phyloP scores from a whole-genome alignment of 2,329 filamentous ascomycete species.

The Beauveria rudraprayagi region DNA sequence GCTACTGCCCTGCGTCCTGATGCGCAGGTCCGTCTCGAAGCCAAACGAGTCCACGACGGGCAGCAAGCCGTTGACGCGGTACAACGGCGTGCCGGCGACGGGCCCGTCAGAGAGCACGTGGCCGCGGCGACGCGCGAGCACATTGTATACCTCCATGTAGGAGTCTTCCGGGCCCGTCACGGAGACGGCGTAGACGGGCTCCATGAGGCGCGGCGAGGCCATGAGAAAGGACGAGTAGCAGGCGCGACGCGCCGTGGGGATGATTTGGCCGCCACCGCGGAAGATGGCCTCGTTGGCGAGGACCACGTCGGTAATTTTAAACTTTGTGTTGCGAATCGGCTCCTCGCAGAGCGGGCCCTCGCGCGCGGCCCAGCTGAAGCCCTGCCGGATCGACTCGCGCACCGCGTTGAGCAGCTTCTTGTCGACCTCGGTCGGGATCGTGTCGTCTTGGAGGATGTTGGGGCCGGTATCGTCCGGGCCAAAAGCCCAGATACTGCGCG shows the following conservation, averaged over 20 bases:
- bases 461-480: slow-evolving; percentile 90
- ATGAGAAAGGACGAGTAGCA: slow-evolving; percentile 96
- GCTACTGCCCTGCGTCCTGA: slow-evolving; percentile 89
- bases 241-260: slow-evolving; percentile 84
- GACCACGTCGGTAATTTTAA: slow-evolving; percentile 86
- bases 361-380: slow-evolving; percentile 91
- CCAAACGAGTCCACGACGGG: slow-evolving; percentile 97
- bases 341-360: slow-evolving; percentile 98
- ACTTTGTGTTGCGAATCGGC: slow-evolving; percentile 96
- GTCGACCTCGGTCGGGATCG: slow-evolving; percentile 86
- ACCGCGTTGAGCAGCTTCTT: slow-evolving; percentile 83
- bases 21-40: slow-evolving; percentile 93
- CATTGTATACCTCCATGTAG: slow-evolving; percentile 83
- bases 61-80: slow-evolving; percentile 81
- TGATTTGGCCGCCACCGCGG: slow-evolving; percentile 92
- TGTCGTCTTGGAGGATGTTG: slow-evolving; percentile 96
- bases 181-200: slow-evolving; percentile 85
- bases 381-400: slow-evolving; percentile 87
- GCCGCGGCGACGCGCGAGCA: slow-evolving; percentile 77
- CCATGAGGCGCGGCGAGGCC: slow-evolving; percentile 93
- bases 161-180: slow-evolving; percentile 90
- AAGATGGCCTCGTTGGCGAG: slow-evolving; percentile 88
- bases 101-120: slow-evolving; percentile 93
- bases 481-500: slow-evolving; percentile 96
- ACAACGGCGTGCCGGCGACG: slow-evolving; percentile 88